Conservation (phyloP, 2,329 filamentous ascomycete genomes). For the Colletotrichum costaricense region DNA sequence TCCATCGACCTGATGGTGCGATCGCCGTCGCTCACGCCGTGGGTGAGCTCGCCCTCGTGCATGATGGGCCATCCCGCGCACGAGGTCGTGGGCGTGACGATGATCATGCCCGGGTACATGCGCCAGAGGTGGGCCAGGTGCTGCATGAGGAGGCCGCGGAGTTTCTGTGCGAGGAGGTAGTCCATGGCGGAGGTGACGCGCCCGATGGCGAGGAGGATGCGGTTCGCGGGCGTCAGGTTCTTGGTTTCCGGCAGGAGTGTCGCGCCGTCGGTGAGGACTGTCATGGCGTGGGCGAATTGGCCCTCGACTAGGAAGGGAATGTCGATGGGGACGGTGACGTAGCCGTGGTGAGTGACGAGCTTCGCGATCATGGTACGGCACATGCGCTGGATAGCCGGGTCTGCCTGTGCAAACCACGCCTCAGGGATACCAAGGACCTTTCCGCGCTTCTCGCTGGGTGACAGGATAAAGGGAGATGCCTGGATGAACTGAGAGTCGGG, state of each 20-base stretch:
- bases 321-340: slow-evolving; percentile 64
- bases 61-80: slow-evolving; percentile 59
- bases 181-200: slow-evolving; percentile 73
- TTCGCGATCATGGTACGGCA: slow-evolving; percentile 59
- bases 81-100: slow-evolving; percentile 75
- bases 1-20: slow-evolving; percentile 59
- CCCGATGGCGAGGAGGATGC: slow-evolving; percentile 74
- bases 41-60: slow-evolving; percentile 46
- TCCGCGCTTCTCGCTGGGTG: slow-evolving; percentile 38
- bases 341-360: slow-evolving; percentile 63
- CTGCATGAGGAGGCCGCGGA: slow-evolving; percentile 76
- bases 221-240: slow-evolving; percentile 70
- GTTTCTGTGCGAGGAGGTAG: slow-evolving; percentile 75
- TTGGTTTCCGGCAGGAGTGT: slow-evolving; percentile 58
- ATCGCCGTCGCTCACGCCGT: slow-evolving; percentile 59
- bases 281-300: slow-evolving; percentile 79
- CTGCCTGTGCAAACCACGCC: slow-evolving; percentile 69
- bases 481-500: slow-evolving; percentile 66
- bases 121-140: slow-evolving; percentile 77
- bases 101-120: slow-evolving; percentile 74
- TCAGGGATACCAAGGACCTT: slow-evolving; percentile 72
- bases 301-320: slow-evolving; percentile 71
- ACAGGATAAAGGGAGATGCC: slow-evolving; percentile 41
- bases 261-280: slow-evolving; percentile 74
- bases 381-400: slow-evolving; percentile 54